Evolutionary conservation across 2,329 filamentous ascomycete genomes (phyloP), one percentile per base, ranked within the genome.

Genomic region (Rugonectria rugulosa): DNA sequence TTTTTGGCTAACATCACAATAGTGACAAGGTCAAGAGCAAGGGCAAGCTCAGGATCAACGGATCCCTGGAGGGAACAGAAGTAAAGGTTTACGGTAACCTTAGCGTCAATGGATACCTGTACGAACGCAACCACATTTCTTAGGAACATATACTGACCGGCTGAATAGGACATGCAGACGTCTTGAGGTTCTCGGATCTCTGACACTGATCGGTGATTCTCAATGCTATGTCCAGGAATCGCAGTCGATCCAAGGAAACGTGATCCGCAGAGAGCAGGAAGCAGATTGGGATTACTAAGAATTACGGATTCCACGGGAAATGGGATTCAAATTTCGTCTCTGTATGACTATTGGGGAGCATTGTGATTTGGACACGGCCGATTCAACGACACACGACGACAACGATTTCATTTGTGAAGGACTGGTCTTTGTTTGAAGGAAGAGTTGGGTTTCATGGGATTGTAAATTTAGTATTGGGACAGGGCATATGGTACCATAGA

Each of bases 51-150:
- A 78, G 70, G 45, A 63, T 81, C 20, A 68, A 70, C 10, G 79
- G 79, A 6, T 75, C 70, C 20, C 67, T 79, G 6, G 73, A 80
- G 32, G 77, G 73, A 10, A 67, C 71, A 4, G 75, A 77, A 23
- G 64, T 81, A 15, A 78, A 81, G 54, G 76, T 81, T 11, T 81
- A 78, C 64, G 79, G 79, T 7, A 77, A 77, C 44, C 65, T 80
- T 36, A 75, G 67, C 36, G 74, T 81, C 54, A 74, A 75, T 9
- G 79, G 79, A 44, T 75, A 73, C 53, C 57, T 81, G 79, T 80
- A 57, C 3, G 64, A 42, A 37, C 14, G 24, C 3, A 5, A 59
- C 42, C 15, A 5, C 4, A 17, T 10, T 17, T 23, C 7, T 38
- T 21, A 31, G 1, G 5, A 2, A 19, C 6, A 21, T 4, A 12